Conservation (phyloP, 306 rosid genomes). For the Sphenostylis stenocarpa region DNA sequence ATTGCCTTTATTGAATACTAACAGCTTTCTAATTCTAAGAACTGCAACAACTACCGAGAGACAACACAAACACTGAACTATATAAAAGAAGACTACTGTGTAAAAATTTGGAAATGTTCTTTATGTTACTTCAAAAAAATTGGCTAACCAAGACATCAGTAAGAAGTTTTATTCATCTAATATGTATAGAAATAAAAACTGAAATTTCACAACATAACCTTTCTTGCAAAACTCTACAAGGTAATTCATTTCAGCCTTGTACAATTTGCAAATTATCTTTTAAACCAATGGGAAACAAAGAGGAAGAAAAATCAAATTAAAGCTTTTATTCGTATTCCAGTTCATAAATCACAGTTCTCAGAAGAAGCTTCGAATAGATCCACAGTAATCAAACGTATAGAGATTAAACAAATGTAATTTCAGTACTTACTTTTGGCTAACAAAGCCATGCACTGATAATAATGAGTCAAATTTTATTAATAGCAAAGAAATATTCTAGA, state of each 20-base stretch:
- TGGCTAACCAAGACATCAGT: neutral
- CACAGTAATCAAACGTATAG: neutral
- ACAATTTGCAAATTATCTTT: slow-evolving; percentile 12
- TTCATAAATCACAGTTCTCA: neutral
- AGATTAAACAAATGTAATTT: slow-evolving; percentile 5
- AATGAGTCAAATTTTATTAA: neutral
- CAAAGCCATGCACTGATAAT: neutral
- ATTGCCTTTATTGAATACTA: neutral
- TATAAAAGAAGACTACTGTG: neutral
- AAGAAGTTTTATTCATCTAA: neutral
- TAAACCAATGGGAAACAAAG: neutral
- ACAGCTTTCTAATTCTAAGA: neutral
- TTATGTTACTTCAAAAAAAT: neutral
- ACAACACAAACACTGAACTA: neutral
- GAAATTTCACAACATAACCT: neutral
- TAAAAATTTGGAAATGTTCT: neutral
- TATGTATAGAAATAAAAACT: neutral
- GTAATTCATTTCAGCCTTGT: slow-evolving; percentile 14
- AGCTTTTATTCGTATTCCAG: neutral
- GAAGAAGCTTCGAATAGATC: neutral
- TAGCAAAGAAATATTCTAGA: neutral
- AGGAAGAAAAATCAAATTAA: slow-evolving; percentile 5
- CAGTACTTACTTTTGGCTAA: neutral
- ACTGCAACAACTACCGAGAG: neutral
- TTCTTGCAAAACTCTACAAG: neutral